phyloP scores from a whole-genome alignment of 495 filamentous ascomycete species.

The Chaetomium fimeti region DNA sequence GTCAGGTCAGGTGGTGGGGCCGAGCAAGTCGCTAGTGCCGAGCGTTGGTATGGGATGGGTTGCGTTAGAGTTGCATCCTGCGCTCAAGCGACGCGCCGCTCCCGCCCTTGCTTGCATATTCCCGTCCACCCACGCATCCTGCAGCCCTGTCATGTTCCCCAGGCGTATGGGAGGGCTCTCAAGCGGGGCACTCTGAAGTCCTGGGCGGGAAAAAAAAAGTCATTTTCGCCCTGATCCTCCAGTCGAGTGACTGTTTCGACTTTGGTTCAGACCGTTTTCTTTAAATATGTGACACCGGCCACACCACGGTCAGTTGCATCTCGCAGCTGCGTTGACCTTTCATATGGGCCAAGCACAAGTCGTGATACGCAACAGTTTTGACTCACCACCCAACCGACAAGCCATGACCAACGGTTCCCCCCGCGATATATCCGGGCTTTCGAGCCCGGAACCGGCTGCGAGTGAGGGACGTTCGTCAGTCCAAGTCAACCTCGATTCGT shows the following conservation, averaged over 20 bases:
- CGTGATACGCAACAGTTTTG: not conserved
- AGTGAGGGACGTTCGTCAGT: conserved; percentile 35
- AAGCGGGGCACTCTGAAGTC: conserved; percentile 13
- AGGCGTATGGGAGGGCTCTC: conserved; percentile 36
- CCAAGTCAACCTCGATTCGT: conserved; percentile 31
- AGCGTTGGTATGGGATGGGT: not conserved
- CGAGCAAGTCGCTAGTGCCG: not conserved
- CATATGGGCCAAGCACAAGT: not conserved
- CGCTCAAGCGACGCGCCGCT: conserved; percentile 21
- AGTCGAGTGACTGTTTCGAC: not conserved
- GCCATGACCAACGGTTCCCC: conserved; percentile 20
- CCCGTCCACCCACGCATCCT: conserved; percentile 19
- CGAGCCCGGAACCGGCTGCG: conserved; percentile 19
- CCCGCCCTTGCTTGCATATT: conserved; percentile 31
- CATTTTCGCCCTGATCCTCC: conserved; percentile 8
- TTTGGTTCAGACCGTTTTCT: not conserved
- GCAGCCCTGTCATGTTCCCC: conserved; percentile 24
- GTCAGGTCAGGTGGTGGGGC: conserved; percentile 10
- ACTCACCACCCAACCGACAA: not conserved
- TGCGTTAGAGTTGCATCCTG: conserved; percentile 17
- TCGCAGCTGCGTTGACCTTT: conserved; percentile 1
- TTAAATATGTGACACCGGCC: conserved; percentile 3
- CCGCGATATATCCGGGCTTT: conserved; percentile 10
- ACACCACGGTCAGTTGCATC: not conserved
- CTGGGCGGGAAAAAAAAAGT: not conserved